phyloP scores from a whole-genome alignment of 345 rosid genomes.

The Sonneratia caseolaris region DNA sequence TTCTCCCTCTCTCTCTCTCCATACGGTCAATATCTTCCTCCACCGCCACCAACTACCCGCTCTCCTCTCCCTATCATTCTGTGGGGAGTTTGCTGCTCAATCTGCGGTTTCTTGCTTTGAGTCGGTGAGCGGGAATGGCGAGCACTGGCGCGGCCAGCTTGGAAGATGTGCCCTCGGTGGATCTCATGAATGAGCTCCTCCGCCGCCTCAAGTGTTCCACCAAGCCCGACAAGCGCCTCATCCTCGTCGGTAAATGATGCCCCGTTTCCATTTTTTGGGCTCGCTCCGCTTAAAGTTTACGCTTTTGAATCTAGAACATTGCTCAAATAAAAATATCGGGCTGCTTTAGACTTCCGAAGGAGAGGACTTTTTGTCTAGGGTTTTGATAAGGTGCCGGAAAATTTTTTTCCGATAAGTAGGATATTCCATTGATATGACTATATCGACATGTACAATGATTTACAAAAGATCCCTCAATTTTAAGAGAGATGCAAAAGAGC shows the following conservation, averaged over 20 bases:
- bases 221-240: conserved; percentile 87
- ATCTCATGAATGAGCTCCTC: conserved; percentile 85
- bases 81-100: no score
- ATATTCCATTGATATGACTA: no score
- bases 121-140: conserved; percentile 20
- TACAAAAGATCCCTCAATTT: no score
- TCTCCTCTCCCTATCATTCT: no score
- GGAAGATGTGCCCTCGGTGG: conserved; percentile 68
- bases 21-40: no score
- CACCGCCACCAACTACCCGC: no score
- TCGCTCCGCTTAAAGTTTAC: not conserved
- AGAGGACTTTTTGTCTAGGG: not conserved
- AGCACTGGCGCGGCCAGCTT: conserved; percentile 26
- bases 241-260: conserved; percentile 51
- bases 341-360: not conserved
- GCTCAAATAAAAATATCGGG: not conserved
- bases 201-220: conserved; percentile 87
- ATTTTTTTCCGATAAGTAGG: no score
- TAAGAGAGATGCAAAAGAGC: no score
- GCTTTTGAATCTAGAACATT: not conserved
- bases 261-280: not conserved
- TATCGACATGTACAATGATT: no score
- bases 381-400: not conserved
- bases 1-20: no score
- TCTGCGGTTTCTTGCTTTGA: no score